Percentiles rank a stretch among this genome's conserved stretches.
These are phyloP conservation scores for Pseudogymnoascus sp. DNA, from an alignment of 2,329 filamentous ascomycete genomes.

Conservation along the genomic window DNA sequence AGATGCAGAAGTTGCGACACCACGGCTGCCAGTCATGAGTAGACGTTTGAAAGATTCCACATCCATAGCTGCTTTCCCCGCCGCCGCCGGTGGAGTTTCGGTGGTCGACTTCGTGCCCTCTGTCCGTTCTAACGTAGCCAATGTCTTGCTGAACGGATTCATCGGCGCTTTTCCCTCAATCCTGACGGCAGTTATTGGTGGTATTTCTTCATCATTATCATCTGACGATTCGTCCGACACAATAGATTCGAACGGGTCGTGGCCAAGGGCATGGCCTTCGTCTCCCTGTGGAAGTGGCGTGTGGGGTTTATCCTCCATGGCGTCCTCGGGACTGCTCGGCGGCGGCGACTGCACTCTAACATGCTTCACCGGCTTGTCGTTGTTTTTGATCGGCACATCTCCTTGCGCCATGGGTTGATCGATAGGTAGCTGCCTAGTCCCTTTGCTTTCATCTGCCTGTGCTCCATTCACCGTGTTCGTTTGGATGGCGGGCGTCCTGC, in stretches of 20 bases:
- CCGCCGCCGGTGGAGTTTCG: conserved; percentile 14
- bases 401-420: conserved; percentile 10
- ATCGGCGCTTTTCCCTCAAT: conserved; percentile 27
- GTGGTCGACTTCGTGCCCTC: conserved; percentile 15
- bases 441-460: not conserved
- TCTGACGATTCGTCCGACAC: conserved; percentile 26
- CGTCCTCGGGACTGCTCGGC: conserved; percentile 35
- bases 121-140: conserved; percentile 41
- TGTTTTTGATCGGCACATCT: conserved; percentile 19
- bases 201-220: conserved; percentile 14
- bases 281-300: conserved; percentile 26
- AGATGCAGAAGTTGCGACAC: conserved; percentile 22
- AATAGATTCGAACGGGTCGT: conserved; percentile 26
- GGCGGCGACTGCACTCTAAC: conserved; percentile 59
- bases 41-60: conserved; percentile 71
- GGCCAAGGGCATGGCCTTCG: conserved; percentile 18
- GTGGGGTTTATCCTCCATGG: conserved; percentile 17
- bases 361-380: conserved; percentile 51
- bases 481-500: conserved; percentile 10
- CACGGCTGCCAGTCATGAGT: conserved; percentile 62
- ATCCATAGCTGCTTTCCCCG: conserved; percentile 47
- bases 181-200: conserved; percentile 13
- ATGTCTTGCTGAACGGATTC: conserved; percentile 50
- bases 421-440: not conserved
- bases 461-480: not conserved